Conservation (phyloP, 768 basidiomycete genomes). For the Zangia roseola region DNA sequence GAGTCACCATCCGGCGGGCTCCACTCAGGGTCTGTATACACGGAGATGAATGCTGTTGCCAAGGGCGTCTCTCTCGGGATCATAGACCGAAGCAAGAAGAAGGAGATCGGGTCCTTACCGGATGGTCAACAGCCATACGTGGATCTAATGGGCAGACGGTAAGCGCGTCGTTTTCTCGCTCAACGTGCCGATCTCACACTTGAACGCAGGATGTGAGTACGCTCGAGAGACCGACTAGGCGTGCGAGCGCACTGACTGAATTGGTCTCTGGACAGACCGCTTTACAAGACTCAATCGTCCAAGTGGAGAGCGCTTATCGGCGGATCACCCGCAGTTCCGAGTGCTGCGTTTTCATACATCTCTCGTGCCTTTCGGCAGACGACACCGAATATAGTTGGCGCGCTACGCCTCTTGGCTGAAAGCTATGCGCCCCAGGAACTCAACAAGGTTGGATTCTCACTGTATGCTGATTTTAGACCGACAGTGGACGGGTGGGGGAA, state of each 20-base stretch:
- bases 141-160: slow-evolving; percentile 81
- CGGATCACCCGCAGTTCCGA: slow-evolving; percentile 67
- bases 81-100: slow-evolving; percentile 54
- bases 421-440: slow-evolving; percentile 60
- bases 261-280: slow-evolving; percentile 50
- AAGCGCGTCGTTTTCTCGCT: slow-evolving; percentile 10
- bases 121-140: slow-evolving; percentile 78
- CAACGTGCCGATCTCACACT: not conserved
- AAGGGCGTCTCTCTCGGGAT: slow-evolving; percentile 86
- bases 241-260: slow-evolving; percentile 1
- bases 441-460: slow-evolving; percentile 64
- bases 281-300: slow-evolving; percentile 65
- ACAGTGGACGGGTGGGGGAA: slow-evolving; percentile 82
- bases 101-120: slow-evolving; percentile 51
- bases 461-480: slow-evolving; percentile 90
- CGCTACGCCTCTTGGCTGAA: slow-evolving; percentile 63
- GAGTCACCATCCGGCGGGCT: not conserved
- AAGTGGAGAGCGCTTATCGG: slow-evolving; percentile 85
- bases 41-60: slow-evolving; percentile 85
- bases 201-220: slow-evolving; percentile 39
- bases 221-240: not conserved
- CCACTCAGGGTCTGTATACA: slow-evolving; percentile 81
- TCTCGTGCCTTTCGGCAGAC: slow-evolving; percentile 78
- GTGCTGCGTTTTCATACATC: slow-evolving; percentile 81
- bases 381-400: slow-evolving; percentile 73